Evolutionary conservation across 2,329 filamentous ascomycete genomes (phyloP).

Genomic region (Ceratocystis cacaofunesta): DNA sequence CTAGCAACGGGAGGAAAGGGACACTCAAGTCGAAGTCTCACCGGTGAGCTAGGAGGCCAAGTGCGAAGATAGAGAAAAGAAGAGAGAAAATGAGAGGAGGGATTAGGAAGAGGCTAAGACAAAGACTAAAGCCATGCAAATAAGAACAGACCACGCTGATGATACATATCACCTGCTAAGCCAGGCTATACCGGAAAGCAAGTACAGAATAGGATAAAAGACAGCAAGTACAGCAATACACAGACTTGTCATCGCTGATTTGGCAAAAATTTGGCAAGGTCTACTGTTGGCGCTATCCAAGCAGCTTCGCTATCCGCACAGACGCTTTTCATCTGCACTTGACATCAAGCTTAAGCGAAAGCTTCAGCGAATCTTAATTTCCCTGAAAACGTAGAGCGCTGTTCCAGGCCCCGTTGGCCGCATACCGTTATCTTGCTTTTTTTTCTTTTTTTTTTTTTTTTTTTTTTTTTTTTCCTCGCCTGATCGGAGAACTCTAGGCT

Average conservation of each 20-base stretch:
- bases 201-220: neutral
- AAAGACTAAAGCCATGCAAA: neutral
- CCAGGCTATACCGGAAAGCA: neutral
- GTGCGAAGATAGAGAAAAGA: neutral
- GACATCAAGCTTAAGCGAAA: conserved; percentile 4
- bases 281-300: neutral
- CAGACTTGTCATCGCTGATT: neutral
- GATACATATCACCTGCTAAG: neutral
- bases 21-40: neutral
- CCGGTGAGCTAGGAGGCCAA: neutral
- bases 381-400: neutral
- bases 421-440: neutral
- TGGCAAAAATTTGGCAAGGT: neutral
- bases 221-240: neutral
- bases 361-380: conserved; percentile 4
- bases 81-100: neutral
- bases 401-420: neutral
- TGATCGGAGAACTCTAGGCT: neutral
- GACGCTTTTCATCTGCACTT: conserved; percentile 11
- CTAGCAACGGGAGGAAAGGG: neutral
- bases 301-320: neutral
- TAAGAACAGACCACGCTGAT: neutral
- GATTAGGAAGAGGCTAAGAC: neutral
- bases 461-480: neutral
- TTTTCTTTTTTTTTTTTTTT: neutral